Evolutionary conservation across 257 asterid species (phyloP).

Genomic region (Fraxinus americana): DNA sequence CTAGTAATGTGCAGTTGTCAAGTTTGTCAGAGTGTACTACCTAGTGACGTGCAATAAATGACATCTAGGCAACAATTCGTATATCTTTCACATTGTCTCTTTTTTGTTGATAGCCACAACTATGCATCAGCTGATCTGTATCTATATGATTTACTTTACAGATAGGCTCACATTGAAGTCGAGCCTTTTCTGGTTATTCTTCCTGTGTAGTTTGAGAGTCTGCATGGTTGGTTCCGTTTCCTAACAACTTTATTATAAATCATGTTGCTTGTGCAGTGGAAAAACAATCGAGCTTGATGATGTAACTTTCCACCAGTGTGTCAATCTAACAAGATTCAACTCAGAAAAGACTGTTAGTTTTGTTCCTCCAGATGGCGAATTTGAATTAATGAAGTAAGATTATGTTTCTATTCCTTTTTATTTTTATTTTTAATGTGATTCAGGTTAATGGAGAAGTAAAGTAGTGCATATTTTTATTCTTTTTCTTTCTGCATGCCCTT

Average conservation of each 20-base stretch:
- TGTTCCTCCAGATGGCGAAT: conserved; percentile 99
- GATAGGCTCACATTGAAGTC: background rate
- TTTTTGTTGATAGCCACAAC: background rate
- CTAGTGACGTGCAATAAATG: background rate
- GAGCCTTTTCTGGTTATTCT: background rate
- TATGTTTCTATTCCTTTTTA: conserved; percentile 14
- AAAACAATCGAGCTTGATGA: conserved; percentile 99
- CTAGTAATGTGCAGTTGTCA: too few species aligned
- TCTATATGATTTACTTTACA: background rate
- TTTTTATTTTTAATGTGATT: background rate
- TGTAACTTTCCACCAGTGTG: conserved; percentile 99
- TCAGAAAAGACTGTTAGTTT: conserved; percentile 98
- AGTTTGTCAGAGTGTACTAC: conserved; percentile 10
- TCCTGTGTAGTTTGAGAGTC: conserved; percentile 21
- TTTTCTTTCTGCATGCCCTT: conserved; percentile 11
- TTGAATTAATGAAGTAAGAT: conserved; percentile 98
- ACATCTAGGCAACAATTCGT: background rate
- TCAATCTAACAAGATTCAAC: conserved; percentile 96
- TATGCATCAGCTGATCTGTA: background rate
- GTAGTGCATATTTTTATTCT: background rate
- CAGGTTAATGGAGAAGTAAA: conserved; percentile 1
- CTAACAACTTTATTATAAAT: conserved; percentile 17
- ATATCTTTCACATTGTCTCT: background rate
- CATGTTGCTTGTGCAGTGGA: conserved; percentile 66
- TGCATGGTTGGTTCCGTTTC: background rate